A percentile compares a stretch with the other conserved stretches of the same genome.
phyloP scores from a whole-genome alignment of 2,329 filamentous ascomycete genomes.

The Akanthomyces muscarius region DNA sequence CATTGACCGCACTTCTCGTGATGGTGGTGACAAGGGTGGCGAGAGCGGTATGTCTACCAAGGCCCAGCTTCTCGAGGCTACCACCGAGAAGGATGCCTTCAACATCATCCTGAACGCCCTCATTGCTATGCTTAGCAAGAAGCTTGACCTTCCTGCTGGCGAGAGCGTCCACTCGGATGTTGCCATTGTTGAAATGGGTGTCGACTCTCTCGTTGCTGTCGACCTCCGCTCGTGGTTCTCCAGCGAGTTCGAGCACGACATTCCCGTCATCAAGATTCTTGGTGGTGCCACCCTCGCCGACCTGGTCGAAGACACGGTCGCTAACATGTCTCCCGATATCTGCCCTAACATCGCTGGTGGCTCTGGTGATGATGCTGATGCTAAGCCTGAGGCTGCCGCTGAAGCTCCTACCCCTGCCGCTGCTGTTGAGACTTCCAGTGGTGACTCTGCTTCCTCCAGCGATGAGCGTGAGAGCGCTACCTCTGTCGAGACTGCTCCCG shows the following conservation, averaged over 20 bases:
- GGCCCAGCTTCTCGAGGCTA: conserved; percentile 18
- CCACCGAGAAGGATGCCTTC: conserved; percentile 14
- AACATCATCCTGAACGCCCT: conserved; percentile 17
- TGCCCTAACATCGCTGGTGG: conserved; percentile 15
- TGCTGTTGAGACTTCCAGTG: conserved; percentile 24
- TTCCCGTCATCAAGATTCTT: conserved; percentile 44
- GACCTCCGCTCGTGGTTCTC: conserved; percentile 45
- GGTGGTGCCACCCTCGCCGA: conserved; percentile 28
- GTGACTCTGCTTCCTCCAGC: conserved; percentile 11
- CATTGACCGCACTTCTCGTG: conserved; percentile 15
- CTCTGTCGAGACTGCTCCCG: conserved; percentile 9
- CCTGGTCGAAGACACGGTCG: conserved; percentile 17
- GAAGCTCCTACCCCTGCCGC: conserved; percentile 20
- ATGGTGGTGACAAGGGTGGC: conserved; percentile 5
- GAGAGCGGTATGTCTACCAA: conserved; percentile 9
- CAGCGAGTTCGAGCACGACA: conserved; percentile 39
- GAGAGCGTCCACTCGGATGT: conserved; percentile 17
- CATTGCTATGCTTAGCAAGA: conserved; percentile 18
- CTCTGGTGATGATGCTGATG: conserved; percentile 26
- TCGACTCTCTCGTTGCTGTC: conserved; percentile 29
- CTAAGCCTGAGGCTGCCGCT: conserved; percentile 24
- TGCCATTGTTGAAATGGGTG: conserved; percentile 23
- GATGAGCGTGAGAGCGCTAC: conserved; percentile 15
- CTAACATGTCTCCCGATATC: conserved; percentile 17
- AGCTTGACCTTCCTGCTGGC: conserved; percentile 19